Conservation (phyloP, 306 rosid genomes). For the Castanopsis chinensis region DNA sequence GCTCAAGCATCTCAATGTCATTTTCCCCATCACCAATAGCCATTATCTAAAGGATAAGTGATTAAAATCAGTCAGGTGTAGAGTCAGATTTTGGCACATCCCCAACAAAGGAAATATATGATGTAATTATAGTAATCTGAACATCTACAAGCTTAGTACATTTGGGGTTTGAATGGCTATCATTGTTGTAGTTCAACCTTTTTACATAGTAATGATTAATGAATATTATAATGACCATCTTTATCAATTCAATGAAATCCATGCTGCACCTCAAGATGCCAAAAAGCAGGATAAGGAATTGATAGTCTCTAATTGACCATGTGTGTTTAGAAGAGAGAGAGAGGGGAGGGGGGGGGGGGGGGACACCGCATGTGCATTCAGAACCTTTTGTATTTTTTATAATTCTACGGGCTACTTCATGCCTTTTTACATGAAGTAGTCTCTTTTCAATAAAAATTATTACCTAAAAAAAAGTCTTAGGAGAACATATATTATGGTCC, state of each 20-base stretch:
- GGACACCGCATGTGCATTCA: too few relatives aligned
- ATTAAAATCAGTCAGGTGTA: not conserved
- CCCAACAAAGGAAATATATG: not conserved
- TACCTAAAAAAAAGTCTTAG: too few relatives aligned
- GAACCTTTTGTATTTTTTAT: not conserved
- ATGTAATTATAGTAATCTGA: not conserved
- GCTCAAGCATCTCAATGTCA: constrained; percentile 86
- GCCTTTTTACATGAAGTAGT: too few relatives aligned
- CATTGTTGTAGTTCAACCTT: too few relatives aligned
- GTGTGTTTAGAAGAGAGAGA: not conserved
- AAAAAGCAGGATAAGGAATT: not conserved
- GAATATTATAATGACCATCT: not conserved
- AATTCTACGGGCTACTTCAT: too few relatives aligned
- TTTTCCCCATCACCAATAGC: constrained; percentile 98
- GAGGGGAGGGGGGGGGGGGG: too few relatives aligned
- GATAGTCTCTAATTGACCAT: not conserved
- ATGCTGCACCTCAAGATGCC: not conserved
- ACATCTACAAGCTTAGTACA: not conserved
- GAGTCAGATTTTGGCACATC: not conserved
- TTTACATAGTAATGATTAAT: too few relatives aligned
- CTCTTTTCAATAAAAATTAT: too few relatives aligned
- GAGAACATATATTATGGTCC: constrained; percentile 1
- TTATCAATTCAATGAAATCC: not conserved
- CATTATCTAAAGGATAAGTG: constrained; percentile 59
- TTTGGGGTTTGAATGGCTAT: not conserved